Conservation (phyloP, 78 protist species). For the Pelomyxa schiedti region DNA sequence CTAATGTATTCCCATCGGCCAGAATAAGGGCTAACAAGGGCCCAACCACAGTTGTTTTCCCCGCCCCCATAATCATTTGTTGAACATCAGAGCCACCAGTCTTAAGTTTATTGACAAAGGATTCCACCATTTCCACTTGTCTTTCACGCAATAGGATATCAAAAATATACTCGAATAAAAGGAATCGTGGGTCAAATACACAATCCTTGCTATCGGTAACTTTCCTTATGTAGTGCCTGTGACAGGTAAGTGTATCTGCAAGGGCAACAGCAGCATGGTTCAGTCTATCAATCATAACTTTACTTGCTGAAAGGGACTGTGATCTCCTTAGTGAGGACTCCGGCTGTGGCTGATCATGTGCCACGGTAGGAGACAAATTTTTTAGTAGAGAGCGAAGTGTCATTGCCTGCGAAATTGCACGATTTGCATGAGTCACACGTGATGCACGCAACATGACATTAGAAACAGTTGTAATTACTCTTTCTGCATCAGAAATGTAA, state of each 20-base stretch:
- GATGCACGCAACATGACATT: not conserved
- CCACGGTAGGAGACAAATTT: not conserved
- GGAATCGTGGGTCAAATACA: slow-evolving; percentile 13
- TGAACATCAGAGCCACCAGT: slow-evolving; percentile 8
- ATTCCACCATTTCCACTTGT: slow-evolving; percentile 7
- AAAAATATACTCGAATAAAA: slow-evolving; percentile 15
- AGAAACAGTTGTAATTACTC: not conserved
- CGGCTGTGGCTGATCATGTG: not conserved
- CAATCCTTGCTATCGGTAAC: not conserved
- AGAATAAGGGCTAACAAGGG: slow-evolving; percentile 60
- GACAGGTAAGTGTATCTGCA: not conserved
- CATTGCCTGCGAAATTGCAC: not conserved
- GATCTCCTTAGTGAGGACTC: not conserved
- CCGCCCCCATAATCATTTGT: slow-evolving; percentile 75
- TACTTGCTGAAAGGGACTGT: not conserved
- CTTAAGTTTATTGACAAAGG: not conserved
- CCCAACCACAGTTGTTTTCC: slow-evolving; percentile 66
- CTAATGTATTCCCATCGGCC: slow-evolving; percentile 37
- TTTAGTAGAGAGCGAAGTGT: not conserved
- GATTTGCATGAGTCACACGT: not conserved
- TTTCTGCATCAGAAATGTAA: not conserved
- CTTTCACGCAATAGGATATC: slow-evolving; percentile 3
- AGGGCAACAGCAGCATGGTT: slow-evolving; percentile 5
- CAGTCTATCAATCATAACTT: not conserved
- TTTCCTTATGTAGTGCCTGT: not conserved